phyloP scores from a whole-genome alignment of 805 yeast species.

The Yamadazyma nakazawae region DNA sequence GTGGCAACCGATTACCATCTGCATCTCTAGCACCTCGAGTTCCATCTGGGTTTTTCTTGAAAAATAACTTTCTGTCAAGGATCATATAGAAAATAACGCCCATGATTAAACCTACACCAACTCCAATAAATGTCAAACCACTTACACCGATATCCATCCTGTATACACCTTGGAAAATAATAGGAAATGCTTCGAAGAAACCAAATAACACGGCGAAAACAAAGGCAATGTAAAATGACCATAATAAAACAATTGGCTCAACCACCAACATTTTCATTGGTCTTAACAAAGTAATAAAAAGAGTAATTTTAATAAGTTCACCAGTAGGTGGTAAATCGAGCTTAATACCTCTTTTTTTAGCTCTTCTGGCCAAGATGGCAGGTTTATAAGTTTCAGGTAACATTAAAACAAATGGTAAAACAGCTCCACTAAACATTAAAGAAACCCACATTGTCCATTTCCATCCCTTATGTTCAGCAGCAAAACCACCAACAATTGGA shows the following conservation, averaged over 20 bases:
- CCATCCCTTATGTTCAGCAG: constrained; percentile 63
- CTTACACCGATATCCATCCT: constrained; percentile 57
- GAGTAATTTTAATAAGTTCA: constrained; percentile 43
- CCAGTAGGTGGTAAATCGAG: constrained; percentile 33
- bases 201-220: constrained; percentile 77
- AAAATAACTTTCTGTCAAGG: constrained; percentile 47
- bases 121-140: constrained; percentile 69
- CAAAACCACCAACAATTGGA: constrained; percentile 72
- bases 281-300: constrained; percentile 51
- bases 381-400: constrained; percentile 78
- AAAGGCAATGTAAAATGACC: constrained; percentile 68
- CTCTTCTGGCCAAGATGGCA: constrained; percentile 58
- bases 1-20: constrained; percentile 52
- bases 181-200: constrained; percentile 76
- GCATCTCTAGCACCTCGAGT: constrained; percentile 53
- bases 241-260: constrained; percentile 72
- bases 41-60: constrained; percentile 61
- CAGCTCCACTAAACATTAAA: constrained; percentile 61
- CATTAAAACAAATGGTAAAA: constrained; percentile 47
- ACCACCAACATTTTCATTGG: constrained; percentile 67
- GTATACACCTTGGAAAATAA: constrained; percentile 66
- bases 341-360: constrained; percentile 55
- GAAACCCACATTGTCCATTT: constrained; percentile 67
- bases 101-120: constrained; percentile 60
- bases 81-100: constrained; percentile 53